Conservation (phyloP, 108 stramenopile genomes). For the Conticribra guillardii region DNA sequence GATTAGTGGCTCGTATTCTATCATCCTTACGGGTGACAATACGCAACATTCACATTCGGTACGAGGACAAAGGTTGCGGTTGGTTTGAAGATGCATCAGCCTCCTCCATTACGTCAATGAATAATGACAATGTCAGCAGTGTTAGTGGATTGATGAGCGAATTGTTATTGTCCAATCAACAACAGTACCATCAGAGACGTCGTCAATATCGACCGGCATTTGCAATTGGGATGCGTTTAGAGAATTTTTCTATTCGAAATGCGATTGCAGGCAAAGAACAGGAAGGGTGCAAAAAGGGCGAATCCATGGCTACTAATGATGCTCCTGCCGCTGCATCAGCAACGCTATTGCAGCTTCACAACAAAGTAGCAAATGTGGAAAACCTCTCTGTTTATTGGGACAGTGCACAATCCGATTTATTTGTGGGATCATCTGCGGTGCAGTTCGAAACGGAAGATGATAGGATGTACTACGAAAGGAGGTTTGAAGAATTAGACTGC, state of each 20-base stretch:
- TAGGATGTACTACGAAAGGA: conserved; percentile 13
- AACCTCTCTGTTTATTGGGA: conserved; percentile 78
- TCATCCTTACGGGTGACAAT: conserved; percentile 66
- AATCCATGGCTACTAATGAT: no score
- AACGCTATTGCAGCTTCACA: conserved; percentile 3
- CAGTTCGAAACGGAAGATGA: conserved; percentile 2
- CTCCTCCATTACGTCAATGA: no score
- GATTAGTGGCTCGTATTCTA: conserved; percentile 46
- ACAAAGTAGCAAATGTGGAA: conserved; percentile 58
- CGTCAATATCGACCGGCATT: conserved; percentile 56
- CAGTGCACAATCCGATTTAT: conserved; percentile 19
- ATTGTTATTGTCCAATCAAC: no score
- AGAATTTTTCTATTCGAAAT: conserved; percentile 57
- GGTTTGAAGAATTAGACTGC: conserved; percentile 10
- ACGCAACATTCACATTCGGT: conserved; percentile 75
- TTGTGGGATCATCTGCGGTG: conserved; percentile 19
- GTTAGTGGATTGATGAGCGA: no score
- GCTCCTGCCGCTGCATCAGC: conserved; percentile 11
- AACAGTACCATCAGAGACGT: no score
- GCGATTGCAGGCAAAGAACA: conserved; percentile 5
- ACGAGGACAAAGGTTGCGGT: conserved; percentile 78
- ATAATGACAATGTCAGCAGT: no score
- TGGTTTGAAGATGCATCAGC: conserved; percentile 55
- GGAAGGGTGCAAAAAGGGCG: no score
- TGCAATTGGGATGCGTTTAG: conserved; percentile 68